Base-by-base conservation (phyloP, 805 yeast species). In the Ogataea pini region DNA sequence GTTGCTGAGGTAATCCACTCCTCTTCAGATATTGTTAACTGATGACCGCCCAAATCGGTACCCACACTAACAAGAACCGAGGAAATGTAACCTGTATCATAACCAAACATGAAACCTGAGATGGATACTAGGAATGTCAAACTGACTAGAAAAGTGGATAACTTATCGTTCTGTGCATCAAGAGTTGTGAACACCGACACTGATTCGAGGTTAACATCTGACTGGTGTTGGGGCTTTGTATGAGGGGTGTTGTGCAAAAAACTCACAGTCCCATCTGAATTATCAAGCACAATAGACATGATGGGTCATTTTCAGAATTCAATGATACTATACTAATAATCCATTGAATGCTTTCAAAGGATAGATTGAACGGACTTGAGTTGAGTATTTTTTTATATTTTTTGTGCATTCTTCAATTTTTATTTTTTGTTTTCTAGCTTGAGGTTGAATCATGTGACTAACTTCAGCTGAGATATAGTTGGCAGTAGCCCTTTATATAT, bases 71-170 rank as follows among this genome's bases (percentile, higher is more conserved):
- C 82, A 55, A 79, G 64, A 1, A 80, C 83, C 12, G 82, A 73
- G 3, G 83, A 78, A 13, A 79, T 78, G 58, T 79, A 79, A 4
- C 83, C 84, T 4, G 84, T 79, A 57, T 79, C 84, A 57, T 79
- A 79, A 8, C 84, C 84, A 61, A 79, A 79, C 81, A 79, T 76
- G 58, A 78, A 77, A 2, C 84, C 84, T 0, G 81, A 77, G 19
- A 79, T 74, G 13, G 83, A 78, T 2, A 81, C 74, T 14, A 76
- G 72, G 32, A 74, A 61, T 1, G 83, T 77, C 43, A 78, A 62
- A n/a, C 68, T 54, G 13, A 75, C 54, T 25, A 77, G 77, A 49
- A 76, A 55, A 4, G 55, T 54, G 14, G 80, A 64, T 2, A 78
- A 77, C 39, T 50, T 62, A n/a, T 27, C 32, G 9, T 41, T 36